Evolutionary conservation across 2,329 filamentous ascomycete species (phyloP).

Genomic region (Aspergillus aculeatinus): DNA sequence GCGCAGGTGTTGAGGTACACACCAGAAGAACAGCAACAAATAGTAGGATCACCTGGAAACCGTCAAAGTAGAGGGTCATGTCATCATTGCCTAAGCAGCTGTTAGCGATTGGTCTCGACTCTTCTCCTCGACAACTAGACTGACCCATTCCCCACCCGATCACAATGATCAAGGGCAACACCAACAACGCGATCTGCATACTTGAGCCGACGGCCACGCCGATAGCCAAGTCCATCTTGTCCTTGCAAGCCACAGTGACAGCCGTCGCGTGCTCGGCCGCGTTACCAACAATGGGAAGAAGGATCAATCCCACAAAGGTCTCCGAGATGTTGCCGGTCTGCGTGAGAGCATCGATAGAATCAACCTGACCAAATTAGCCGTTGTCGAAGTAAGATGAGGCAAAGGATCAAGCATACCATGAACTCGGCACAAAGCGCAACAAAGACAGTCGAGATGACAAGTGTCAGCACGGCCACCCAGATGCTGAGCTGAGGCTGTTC

Average conservation of each 20-base stretch:
- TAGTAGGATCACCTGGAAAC: conserved; percentile 74
- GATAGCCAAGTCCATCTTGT: conserved; percentile 68
- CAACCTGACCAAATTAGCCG: conserved; percentile 34
- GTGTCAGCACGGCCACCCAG: conserved; percentile 67
- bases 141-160: conserved; percentile 59
- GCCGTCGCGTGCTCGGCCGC: conserved; percentile 66
- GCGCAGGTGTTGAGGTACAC: conserved; percentile 10
- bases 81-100: conserved; percentile 46
- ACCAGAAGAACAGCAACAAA: conserved; percentile 56
- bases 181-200: conserved; percentile 64
- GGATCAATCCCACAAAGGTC: conserved; percentile 63
- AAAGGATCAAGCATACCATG: conserved; percentile 47
- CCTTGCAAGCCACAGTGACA: conserved; percentile 61
- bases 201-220: conserved; percentile 65
- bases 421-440: conserved; percentile 75
- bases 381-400: neutral
- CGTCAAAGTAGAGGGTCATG: conserved; percentile 80
- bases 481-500: conserved; percentile 75
- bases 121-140: conserved; percentile 7
- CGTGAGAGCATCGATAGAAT: conserved; percentile 58
- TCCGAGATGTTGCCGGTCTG: conserved; percentile 50
- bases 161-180: conserved; percentile 60
- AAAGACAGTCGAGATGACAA: conserved; percentile 70
- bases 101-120: conserved; percentile 7
- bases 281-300: conserved; percentile 65